Evolutionary conservation across 805 yeast species (phyloP).

Genomic region (Candida railenensis): DNA sequence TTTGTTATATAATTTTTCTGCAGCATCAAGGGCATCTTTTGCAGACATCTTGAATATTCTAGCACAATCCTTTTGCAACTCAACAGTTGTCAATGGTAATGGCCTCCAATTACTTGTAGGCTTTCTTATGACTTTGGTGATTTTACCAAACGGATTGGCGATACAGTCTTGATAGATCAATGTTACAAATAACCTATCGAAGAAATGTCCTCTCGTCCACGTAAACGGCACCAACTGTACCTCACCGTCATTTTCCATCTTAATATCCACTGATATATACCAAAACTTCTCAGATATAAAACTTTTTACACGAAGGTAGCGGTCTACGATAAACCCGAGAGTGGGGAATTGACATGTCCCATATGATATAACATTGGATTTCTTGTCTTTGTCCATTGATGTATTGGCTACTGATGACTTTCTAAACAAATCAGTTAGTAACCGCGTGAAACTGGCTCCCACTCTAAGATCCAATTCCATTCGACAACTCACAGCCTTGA

Average conservation of each 20-base stretch:
- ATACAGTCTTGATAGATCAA: constrained; percentile 70
- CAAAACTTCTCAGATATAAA: constrained; percentile 82
- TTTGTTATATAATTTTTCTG: constrained; percentile 80
- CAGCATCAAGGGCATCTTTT: constrained; percentile 68
- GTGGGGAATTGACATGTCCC: constrained; percentile 98
- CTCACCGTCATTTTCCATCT: constrained; percentile 29
- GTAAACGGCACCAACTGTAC: constrained; percentile 40
- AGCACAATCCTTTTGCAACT: constrained; percentile 84
- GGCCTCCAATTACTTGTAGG: constrained; percentile 82
- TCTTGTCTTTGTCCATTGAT: constrained; percentile 21
- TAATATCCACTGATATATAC: constrained; percentile 58
- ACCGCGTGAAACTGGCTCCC: constrained; percentile 86
- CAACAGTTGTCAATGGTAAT: constrained; percentile 90
- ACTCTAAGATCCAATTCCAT: constrained; percentile 85
- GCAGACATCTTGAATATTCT: constrained; percentile 73
- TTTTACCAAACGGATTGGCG: constrained; percentile 46
- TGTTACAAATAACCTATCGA: constrained; percentile 66
- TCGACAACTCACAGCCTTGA: constrained; percentile 83
- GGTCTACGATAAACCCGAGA: constrained; percentile 90
- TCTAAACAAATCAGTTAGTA: constrained; percentile 58
- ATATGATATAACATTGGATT: constrained; percentile 58
- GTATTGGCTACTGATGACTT: constrained; percentile 12
- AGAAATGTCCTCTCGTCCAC: constrained; percentile 76
- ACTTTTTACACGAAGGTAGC: constrained; percentile 70
- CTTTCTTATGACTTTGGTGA: constrained; percentile 49